Evolutionary conservation across 441 rosid species (phyloP), one percentile per base, ranked within the genome.

Genomic region (Isatis lusitanica): DNA sequence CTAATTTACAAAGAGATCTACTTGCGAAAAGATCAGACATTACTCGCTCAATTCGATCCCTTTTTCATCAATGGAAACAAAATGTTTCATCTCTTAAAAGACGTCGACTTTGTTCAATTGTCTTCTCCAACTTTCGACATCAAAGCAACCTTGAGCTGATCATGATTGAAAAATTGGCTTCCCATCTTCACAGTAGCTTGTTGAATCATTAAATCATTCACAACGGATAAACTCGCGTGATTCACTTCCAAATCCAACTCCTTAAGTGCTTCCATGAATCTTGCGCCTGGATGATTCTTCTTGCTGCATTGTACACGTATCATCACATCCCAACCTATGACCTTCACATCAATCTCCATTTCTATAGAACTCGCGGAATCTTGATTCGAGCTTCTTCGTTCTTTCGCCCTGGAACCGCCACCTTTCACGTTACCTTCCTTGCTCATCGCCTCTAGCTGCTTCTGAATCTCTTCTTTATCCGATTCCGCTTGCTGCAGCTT

Each of bases 121-220:
- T 74, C 39, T 39, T 80, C 91, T 17, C 88, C 87, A 30, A 93
- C 84, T 85, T 86, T 95, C 80, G 88, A 66, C 76, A 85, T 63
- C 16, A 95, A 79, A 42, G 91, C 96, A 59, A 56, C 43, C 84
- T 83, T 86, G 58, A 95, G 98, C 84, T 95, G 95, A 35, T 95
- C 98, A 65, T 84, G 97, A 1, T 92, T 84, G 89, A 88, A 95
- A 75, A 85, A 79, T 66, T 89, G 88, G 68, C 90, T 84, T 8
- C 90, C 95, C 98, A 95, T 95, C 80, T 88, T 95, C 66, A 95
- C 99, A 0, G 96, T 90, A 9, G 99, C 99, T 85, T 95, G 98
- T 58, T 92, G 97, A 78, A 95, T 95, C 99, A 92, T 95, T 85
- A 95, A 75, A 61, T 95, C 99, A 66, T 95, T 91, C 77, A 93